These are phyloP conservation scores for Gamarada debralockiae DNA, from an alignment of 495 filamentous ascomycete species.

Conservation along the genomic window DNA sequence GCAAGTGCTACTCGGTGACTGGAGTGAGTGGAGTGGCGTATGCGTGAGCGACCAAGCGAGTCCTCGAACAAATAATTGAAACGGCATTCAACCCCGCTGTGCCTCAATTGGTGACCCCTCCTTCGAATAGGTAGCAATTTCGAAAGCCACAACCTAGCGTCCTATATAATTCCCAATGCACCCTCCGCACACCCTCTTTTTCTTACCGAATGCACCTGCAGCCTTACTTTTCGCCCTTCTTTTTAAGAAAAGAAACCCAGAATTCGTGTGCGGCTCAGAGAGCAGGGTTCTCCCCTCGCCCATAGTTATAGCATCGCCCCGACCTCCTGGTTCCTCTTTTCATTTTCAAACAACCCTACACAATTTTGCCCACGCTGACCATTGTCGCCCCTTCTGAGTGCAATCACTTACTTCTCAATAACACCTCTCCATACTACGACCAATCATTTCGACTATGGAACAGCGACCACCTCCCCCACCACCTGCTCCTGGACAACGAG, in stretches of 20 bases:
- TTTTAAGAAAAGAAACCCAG: not conserved
- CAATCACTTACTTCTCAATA: not conserved
- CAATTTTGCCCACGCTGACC: not conserved
- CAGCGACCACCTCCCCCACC: not conserved
- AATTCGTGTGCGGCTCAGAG: too few relatives aligned
- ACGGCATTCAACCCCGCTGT: not conserved
- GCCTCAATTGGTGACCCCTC: not conserved
- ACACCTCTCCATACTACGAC: not conserved
- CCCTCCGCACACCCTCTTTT: not conserved
- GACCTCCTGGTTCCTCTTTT: not conserved
- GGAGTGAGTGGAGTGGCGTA: not conserved
- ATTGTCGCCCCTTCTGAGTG: not conserved
- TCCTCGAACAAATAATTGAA: not conserved
- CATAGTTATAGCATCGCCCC: not conserved
- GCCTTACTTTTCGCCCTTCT: constrained; percentile 3
- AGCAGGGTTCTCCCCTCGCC: not conserved
- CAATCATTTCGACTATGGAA: not conserved
- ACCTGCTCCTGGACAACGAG: not conserved
- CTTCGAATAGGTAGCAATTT: not conserved
- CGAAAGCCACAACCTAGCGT: not conserved
- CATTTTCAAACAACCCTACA: not conserved
- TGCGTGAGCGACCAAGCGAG: not conserved
- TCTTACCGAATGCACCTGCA: not conserved
- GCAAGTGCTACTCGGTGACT: too few relatives aligned
- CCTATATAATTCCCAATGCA: not conserved